Evolutionary conservation across 345 rosid species (phyloP).

Genomic region (Populus pruinosa): DNA sequence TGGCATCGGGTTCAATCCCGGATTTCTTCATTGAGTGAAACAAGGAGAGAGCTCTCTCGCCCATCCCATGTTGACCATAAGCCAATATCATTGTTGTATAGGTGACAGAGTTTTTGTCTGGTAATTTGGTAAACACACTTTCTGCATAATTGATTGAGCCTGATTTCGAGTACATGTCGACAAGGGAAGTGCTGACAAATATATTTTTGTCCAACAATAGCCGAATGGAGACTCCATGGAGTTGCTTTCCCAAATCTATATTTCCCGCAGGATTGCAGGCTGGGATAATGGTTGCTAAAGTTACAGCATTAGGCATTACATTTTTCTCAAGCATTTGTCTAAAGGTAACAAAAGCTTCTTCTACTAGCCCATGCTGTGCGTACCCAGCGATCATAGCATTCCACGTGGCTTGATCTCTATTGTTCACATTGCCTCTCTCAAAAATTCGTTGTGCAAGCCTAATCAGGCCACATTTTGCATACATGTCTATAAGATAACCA

Average conservation of each 20-base stretch:
- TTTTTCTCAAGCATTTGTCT: slow-evolving; percentile 58
- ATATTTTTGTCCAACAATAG: slow-evolving; percentile 58
- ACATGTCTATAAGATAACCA: slow-evolving; percentile 79
- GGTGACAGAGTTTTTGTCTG: slow-evolving; percentile 70
- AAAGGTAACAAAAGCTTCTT: slow-evolving; percentile 53
- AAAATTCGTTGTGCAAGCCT: slow-evolving; percentile 45
- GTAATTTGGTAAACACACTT: slow-evolving; percentile 40
- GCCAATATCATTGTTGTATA: slow-evolving; percentile 76
- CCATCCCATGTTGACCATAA: slow-evolving; percentile 89
- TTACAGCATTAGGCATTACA: slow-evolving; percentile 63
- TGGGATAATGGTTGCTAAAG: slow-evolving; percentile 74
- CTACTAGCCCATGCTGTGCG: slow-evolving; percentile 58
- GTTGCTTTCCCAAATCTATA: slow-evolving; percentile 64
- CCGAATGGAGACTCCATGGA: slow-evolving; percentile 73
- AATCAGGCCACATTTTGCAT: slow-evolving; percentile 76
- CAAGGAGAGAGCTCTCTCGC: slow-evolving; percentile 66
- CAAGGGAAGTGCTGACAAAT: slow-evolving; percentile 70
- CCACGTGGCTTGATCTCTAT: slow-evolving; percentile 81
- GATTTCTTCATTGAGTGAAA: slow-evolving; percentile 58
- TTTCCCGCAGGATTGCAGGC: slow-evolving; percentile 66
- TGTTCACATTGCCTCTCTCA: slow-evolving; percentile 27
- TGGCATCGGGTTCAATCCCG: slow-evolving; percentile 54
- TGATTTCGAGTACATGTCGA: slow-evolving; percentile 84
- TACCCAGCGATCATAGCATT: slow-evolving; percentile 85
- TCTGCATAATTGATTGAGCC: slow-evolving; percentile 66